Base-by-base conservation (phyloP, 768 basidiomycete genomes). In the Boletellus emodensis region DNA sequence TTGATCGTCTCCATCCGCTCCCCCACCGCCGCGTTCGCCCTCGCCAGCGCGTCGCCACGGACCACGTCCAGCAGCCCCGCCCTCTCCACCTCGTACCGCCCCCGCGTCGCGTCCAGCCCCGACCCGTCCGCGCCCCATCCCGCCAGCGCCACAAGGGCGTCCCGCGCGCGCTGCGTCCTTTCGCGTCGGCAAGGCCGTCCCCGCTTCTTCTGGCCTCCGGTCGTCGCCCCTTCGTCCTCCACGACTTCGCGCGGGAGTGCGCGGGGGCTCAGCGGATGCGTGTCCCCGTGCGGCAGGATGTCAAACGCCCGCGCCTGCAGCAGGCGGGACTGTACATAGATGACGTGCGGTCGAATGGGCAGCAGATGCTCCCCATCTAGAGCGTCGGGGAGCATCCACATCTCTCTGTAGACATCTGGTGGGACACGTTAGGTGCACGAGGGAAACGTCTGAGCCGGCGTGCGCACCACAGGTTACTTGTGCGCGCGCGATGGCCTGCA, bases 171-270 rank as follows among this genome's bases (percentile, higher is more conserved):
- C 56, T 75, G 77, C 4, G 67, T 67, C 63, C 76, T 82, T 40
- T 85, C 85, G 4, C 79, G 75, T 57, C 72, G 83, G 5, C 82
- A 75, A 2, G 84, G 84, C 0, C 86, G 77, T 7, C 86, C 86
- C 61, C 75, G 83, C 62, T 80, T 79, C 64, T 76, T 82, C 32
- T 71, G 63, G 22, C 47, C 59, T 14, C 33, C 17, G 50, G 51
- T 3, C 46, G 14, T 4, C 63, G 50, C 76, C 53, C 12, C 43
- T 5, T 20, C 42, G 33, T 72, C 72, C 2, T 75, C 64, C 48
- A 80, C 80, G n/a, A 81, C 68, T 57, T 90, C 88, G 22, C 87
- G 78, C 15, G 89, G 89, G 6, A 91, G 70, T 22, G 68, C 67
- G n/a, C 82, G 75, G 4, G 87, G 88, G 59, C 79, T 82, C 60